phyloP scores from a whole-genome alignment of 768 basidiomycete genomes.

The Boletus tomentosulus region DNA sequence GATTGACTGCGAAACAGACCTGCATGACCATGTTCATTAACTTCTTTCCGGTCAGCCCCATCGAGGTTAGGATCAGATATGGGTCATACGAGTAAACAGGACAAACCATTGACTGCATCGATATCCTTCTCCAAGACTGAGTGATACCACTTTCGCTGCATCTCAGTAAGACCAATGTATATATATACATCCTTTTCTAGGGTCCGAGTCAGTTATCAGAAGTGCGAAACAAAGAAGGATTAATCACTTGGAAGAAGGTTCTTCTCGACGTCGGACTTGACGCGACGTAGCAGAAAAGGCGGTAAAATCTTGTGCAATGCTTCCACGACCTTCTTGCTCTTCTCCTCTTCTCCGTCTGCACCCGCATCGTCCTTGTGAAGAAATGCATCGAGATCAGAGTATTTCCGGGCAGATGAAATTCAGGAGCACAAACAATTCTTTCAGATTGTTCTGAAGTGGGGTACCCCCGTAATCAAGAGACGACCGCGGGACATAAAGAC shows the following conservation, averaged over 20 bases:
- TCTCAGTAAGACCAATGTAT: slow-evolving; percentile 93
- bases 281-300: slow-evolving; percentile 89
- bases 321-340: slow-evolving; percentile 91
- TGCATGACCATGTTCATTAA: slow-evolving; percentile 99
- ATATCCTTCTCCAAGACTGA: slow-evolving; percentile 97
- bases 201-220: neutral
- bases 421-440: slow-evolving; percentile 86
- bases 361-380: slow-evolving; percentile 80
- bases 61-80: neutral
- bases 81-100: neutral
- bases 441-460: slow-evolving; percentile 93
- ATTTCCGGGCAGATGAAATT: slow-evolving; percentile 98
- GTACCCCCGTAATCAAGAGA: slow-evolving; percentile 95
- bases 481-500: slow-evolving; percentile 85
- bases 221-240: neutral
- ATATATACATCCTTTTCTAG: slow-evolving; percentile 98
- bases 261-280: slow-evolving; percentile 97
- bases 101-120: slow-evolving; percentile 90
- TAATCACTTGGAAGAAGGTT: slow-evolving; percentile 80
- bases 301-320: slow-evolving; percentile 95
- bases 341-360: slow-evolving; percentile 69
- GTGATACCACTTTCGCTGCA: slow-evolving; percentile 98
- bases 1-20: slow-evolving; percentile 34
- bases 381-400: slow-evolving; percentile 85
- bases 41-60: slow-evolving; percentile 91